Conservation (phyloP, 306 rosid genomes). For the Dryas drummondii region DNA sequence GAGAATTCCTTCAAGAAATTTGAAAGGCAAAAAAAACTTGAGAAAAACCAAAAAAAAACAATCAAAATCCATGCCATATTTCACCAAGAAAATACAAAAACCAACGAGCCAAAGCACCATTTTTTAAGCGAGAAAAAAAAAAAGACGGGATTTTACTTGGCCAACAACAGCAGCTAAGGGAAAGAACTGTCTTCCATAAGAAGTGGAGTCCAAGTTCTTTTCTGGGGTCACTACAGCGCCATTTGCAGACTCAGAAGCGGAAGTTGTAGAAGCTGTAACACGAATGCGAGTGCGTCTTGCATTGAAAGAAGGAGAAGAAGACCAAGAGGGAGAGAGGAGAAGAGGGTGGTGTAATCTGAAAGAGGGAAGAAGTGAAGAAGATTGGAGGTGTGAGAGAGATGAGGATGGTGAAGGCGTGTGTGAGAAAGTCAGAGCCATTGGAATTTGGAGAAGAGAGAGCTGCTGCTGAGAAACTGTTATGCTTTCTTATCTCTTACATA, state of each 20-base stretch:
- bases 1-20: not conserved
- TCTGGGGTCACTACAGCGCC: slow-evolving; percentile 54
- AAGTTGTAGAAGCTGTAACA: slow-evolving; percentile 18
- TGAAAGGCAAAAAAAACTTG: not conserved
- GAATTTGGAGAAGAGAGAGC: slow-evolving; percentile 1
- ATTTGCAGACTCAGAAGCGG: slow-evolving; percentile 54
- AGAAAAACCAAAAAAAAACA: not conserved
- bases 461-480: not conserved
- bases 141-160: slow-evolving; percentile 48
- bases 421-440: slow-evolving; percentile 37
- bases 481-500: not conserved
- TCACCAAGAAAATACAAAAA: not conserved
- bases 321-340: slow-evolving; percentile 25
- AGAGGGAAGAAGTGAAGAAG: slow-evolving; percentile 26
- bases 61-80: not conserved
- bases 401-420: slow-evolving; percentile 17
- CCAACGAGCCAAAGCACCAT: not conserved
- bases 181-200: slow-evolving; percentile 74
- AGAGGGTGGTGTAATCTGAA: slow-evolving; percentile 27
- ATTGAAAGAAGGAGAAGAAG: slow-evolving; percentile 13
- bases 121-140: slow-evolving; percentile 5
- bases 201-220: slow-evolving; percentile 15
- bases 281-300: slow-evolving; percentile 30
- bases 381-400: slow-evolving; percentile 31
- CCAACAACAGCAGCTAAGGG: slow-evolving; percentile 98